Evolutionary conservation across 768 basidiomycete genomes (phyloP), one percentile per base, ranked within the genome.

Genomic region (Tylopilus felleus): DNA sequence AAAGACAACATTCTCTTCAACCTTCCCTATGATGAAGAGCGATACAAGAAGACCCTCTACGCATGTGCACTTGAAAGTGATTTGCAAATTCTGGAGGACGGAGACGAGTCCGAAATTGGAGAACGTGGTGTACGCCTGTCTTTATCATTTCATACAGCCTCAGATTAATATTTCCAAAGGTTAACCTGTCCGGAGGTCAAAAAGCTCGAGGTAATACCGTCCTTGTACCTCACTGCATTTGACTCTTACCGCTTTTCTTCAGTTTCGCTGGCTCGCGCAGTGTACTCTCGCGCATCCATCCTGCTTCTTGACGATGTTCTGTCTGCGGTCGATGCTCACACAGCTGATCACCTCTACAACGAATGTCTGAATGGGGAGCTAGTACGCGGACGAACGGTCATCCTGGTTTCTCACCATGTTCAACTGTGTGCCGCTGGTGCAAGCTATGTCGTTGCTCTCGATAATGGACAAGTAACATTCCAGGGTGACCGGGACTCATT

Each of bases 391-490:
- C 79, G 94, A 44, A 97, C 95, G 1, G 74, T 96, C 46, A 77
- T 98, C 42, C 77, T 98, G 22, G 93, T 97, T 47, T 97, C 95
- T 3, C 96, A 99, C 65, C 93, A 96, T 64, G 89, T 97, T 31
- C 89, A 93, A 64, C 78, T 98, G 5, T 93, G 91, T 63, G 79
- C 84, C 3, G 83, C 90, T 1, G 87, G 82, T 28, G 92, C 95
- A 2, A 74, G 72, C 23, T 94, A 92, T 68, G 78, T 98, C 59
- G 88, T 96, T 36, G 85, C 88, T 14, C 76, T 93, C 27, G 90
- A 93, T 33, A 73, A 75, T 49, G 81, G 80, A 28, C 81, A 82
- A n/a, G 79, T 94, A 14, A 73, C 80, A 43, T 96, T 86, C 70
- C 77, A 84, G 53, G 94, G 94, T 29, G 76, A 76, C 56, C 72